Conservation (phyloP, 148 eudicot genomes). For the Vaccinium myrtillus region DNA sequence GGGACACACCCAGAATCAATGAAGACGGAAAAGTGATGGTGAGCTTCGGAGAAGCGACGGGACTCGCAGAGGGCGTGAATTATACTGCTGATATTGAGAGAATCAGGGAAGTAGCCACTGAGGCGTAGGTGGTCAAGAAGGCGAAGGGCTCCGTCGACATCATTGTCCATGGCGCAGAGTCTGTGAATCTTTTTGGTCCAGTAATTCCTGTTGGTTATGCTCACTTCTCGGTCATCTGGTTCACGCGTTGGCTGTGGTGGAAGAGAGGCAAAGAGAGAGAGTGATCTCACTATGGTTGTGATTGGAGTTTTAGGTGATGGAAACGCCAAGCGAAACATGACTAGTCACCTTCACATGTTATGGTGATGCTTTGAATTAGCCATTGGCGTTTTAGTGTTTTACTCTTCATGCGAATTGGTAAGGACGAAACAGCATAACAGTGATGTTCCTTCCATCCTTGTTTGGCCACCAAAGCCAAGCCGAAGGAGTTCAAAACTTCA, state of each 20-base stretch:
- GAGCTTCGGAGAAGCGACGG: slow-evolving; percentile 69
- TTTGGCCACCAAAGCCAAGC: background rate
- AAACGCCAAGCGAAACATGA: background rate
- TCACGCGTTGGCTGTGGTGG: background rate
- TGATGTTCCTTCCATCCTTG: background rate
- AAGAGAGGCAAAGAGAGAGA: background rate
- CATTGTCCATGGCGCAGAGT: slow-evolving; percentile 40
- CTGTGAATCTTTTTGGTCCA: slow-evolving; percentile 65
- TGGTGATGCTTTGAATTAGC: background rate
- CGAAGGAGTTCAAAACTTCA: too few species aligned
- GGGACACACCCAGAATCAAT: slow-evolving; percentile 39
- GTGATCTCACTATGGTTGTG: background rate
- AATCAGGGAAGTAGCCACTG: slow-evolving; percentile 51
- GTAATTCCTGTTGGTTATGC: slow-evolving; percentile 30
- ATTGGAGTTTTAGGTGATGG: background rate
- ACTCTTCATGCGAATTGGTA: background rate
- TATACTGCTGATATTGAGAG: slow-evolving; percentile 66
- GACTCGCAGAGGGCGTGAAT: slow-evolving; percentile 70
- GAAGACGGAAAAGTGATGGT: slow-evolving; percentile 43
- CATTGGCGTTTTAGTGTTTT: background rate
- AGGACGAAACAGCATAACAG: background rate
- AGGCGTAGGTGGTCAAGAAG: slow-evolving; percentile 53
- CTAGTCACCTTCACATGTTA: background rate
- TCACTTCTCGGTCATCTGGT: slow-evolving; percentile 23
- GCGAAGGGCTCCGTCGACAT: slow-evolving; percentile 55